phyloP scores from a whole-genome alignment of 371 early-diverging fungal genomes.

The Mucor lusitanicus region DNA sequence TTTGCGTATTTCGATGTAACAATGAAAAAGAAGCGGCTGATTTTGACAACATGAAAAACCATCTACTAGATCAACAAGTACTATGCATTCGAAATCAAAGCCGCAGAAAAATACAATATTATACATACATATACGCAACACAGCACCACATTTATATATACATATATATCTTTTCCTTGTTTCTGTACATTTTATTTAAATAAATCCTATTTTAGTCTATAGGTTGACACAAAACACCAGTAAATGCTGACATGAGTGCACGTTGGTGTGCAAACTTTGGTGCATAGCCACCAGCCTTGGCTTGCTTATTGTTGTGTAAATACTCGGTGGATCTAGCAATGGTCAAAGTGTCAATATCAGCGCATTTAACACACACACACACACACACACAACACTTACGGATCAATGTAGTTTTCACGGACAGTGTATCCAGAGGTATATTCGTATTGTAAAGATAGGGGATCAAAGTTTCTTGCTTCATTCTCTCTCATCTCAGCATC shows the following conservation, averaged over 20 bases:
- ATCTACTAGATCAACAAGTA: background rate
- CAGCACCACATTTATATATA: background rate
- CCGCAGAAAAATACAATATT: background rate
- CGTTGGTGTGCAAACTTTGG: slow-evolving; percentile 57
- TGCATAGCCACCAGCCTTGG: slow-evolving; percentile 61
- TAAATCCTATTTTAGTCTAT: slow-evolving; percentile 12
- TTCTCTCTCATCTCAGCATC: slow-evolving; percentile 47
- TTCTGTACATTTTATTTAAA: background rate
- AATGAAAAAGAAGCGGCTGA: background rate
- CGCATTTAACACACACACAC: background rate
- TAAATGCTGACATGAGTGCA: slow-evolving; percentile 59
- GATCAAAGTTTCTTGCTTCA: slow-evolving; percentile 54
- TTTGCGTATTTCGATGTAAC: background rate
- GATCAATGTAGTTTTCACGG: slow-evolving; percentile 51
- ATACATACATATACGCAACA: background rate
- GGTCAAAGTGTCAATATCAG: background rate
- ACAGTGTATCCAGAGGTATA: slow-evolving; percentile 48
- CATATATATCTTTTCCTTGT: background rate
- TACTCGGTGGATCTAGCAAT: slow-evolving; percentile 43
- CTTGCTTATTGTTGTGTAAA: slow-evolving; percentile 38
- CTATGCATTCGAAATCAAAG: background rate
- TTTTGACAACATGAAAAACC: background rate
- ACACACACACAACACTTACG: slow-evolving; percentile 33
- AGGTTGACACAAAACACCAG: slow-evolving; percentile 41
- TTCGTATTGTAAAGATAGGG: slow-evolving; percentile 52